A percentile compares a stretch with the other conserved stretches of the same genome.
Conservation (phyloP, 768 basidiomycete genomes). For the Tulasnella sp. region DNA sequence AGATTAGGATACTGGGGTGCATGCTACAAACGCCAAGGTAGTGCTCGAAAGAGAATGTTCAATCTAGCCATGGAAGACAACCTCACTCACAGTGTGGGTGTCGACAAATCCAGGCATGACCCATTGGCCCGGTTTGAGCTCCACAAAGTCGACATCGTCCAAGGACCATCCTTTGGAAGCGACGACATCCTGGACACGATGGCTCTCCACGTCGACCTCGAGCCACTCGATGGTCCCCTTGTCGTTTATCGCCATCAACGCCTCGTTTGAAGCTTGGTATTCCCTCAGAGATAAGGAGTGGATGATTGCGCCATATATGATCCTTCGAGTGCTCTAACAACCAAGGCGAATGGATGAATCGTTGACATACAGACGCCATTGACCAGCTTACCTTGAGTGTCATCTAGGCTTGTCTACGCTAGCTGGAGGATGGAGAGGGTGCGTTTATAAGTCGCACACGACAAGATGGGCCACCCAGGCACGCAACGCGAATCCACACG, state of each 20-base stretch:
- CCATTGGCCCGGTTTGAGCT: constrained; percentile 42
- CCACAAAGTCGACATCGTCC: constrained; percentile 27
- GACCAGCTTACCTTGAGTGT: too few species aligned
- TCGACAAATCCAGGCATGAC: constrained; percentile 83
- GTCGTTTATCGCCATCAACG: constrained; percentile 42
- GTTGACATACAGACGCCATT: too few species aligned
- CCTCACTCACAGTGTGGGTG: constrained; percentile 67
- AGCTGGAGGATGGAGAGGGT: neutral
- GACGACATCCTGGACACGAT: constrained; percentile 39
- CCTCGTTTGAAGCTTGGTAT: constrained; percentile 33
- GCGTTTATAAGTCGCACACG: too few species aligned
- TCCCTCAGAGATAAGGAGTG: constrained; percentile 8
- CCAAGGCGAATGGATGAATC: too few species aligned
- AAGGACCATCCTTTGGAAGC: constrained; percentile 40
- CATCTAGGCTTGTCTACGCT: too few species aligned
- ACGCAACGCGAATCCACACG: too few species aligned
- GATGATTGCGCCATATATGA: constrained; percentile 10
- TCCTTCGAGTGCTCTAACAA: neutral
- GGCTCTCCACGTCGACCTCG: constrained; percentile 39
- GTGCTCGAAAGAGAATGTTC: neutral
- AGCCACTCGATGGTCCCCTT: constrained; percentile 62
- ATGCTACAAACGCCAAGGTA: constrained; percentile 35
- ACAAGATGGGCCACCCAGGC: too few species aligned
- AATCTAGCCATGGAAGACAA: neutral
- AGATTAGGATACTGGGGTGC: constrained; percentile 71